Base-by-base conservation (phyloP, 1,284 basidiomycete species). In the Agroathelia rolfsii region DNA sequence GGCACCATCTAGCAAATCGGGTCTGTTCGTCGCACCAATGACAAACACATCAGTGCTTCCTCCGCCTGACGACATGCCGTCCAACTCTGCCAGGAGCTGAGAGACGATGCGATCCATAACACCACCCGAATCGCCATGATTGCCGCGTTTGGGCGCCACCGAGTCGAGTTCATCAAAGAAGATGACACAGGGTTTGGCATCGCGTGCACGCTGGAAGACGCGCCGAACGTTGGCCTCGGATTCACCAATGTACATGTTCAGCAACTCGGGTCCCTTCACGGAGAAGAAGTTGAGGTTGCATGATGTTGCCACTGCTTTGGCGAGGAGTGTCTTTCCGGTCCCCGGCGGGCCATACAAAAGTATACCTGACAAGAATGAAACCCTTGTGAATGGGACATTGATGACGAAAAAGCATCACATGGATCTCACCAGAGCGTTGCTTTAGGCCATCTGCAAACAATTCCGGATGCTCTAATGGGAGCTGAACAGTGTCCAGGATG, bases 91-190 rank as follows among this genome's bases (percentile, higher is more conserved):
- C 32, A 99, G 62, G 13, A 98, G 66, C 57, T 96, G 94, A 40
- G 89, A 93, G 28, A 98, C 95, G 41, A 98, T 96, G 6, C 95
- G 71, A 51, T 96, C 87, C 82, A 98, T 98, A 6, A 99, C 94
- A 23, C 95, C 94, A 10, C 90, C 92, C 12, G 86, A 90, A 53
- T 94, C 90, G 1, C 92, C 90, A 40, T 93, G 88, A 42, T 88
- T 88, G 17, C 96, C 95, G 39, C 95, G 71, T 51, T 94, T 92
- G 0, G 95, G 95, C 18, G 94, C 95, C 16, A 98, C 75, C 1
- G 88, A 92, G 54, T 99, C 95, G 19, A 99, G 69, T 57, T 99
- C 95, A 58, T 98, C 95, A 55, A 99, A 97, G 53, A 99, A 94
- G 35, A 98, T 84, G 26, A 98, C 85, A 51, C 89, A 93, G 4